phyloP scores from a whole-genome alignment of 1,139 yeast genomes.

The Pichia norvegensis region DNA sequence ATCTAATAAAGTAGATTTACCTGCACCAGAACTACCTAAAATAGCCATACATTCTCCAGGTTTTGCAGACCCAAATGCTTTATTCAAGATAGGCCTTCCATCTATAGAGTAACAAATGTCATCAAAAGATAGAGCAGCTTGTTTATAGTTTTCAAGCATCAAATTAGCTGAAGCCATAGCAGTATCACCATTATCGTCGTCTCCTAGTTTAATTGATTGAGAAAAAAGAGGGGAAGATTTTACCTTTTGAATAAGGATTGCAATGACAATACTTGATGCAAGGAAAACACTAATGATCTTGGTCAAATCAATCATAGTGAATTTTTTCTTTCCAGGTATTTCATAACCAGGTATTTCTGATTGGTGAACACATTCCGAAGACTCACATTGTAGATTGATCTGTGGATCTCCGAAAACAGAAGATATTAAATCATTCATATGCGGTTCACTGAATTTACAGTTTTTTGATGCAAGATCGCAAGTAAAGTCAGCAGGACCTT shows the following conservation, averaged over 20 bases:
- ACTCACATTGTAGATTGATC: slow-evolving; percentile 68
- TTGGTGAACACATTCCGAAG: slow-evolving; percentile 89
- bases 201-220: slow-evolving; percentile 20
- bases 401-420: slow-evolving; percentile 90
- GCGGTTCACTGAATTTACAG: slow-evolving; percentile 86
- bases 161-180: slow-evolving; percentile 24
- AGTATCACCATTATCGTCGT: slow-evolving; percentile 29
- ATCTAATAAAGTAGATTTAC: slow-evolving; percentile 87
- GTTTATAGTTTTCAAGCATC: slow-evolving; percentile 51
- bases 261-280: slow-evolving; percentile 31
- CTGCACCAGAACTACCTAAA: slow-evolving; percentile 99
- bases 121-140: slow-evolving; percentile 71
- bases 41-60: slow-evolving; percentile 91
- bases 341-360: slow-evolving; percentile 89
- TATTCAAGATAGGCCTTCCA: slow-evolving; percentile 48
- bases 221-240: slow-evolving; percentile 58
- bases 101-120: slow-evolving; percentile 56
- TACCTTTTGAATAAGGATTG: slow-evolving; percentile 44
- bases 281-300: slow-evolving; percentile 45
- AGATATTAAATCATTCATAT: slow-evolving; percentile 86
- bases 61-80: slow-evolving; percentile 64
- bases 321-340: slow-evolving; percentile 49
- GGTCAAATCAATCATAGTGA: slow-evolving; percentile 35
- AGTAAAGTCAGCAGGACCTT: slow-evolving; percentile 87
- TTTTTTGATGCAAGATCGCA: slow-evolving; percentile 57